Percentiles rank a stretch among this genome's conserved stretches.
Conservation (phyloP, 2,329 filamentous ascomycete species). For the Cercospora canescens region DNA sequence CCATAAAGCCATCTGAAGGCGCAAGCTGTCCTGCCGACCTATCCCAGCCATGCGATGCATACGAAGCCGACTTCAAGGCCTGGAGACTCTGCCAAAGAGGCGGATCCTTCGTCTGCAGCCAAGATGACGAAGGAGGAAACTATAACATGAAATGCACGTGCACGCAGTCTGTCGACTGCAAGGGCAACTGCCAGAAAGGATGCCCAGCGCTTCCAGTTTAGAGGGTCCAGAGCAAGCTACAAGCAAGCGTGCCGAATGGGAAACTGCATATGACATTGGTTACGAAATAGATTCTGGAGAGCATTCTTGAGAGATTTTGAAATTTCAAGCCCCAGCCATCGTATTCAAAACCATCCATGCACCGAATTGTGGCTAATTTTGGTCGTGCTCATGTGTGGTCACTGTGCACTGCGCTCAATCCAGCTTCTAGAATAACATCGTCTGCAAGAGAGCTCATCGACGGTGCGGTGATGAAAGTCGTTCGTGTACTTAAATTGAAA, state of each 20-base stretch:
- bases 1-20: not conserved
- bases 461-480: too few relatives aligned
- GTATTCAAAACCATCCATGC: too few relatives aligned
- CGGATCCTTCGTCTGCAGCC: not conserved
- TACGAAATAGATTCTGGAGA: not conserved
- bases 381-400: too few relatives aligned
- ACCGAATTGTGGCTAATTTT: too few relatives aligned
- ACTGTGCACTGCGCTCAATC: too few relatives aligned
- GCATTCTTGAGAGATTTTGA: too few relatives aligned
- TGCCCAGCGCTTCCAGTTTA: not conserved
- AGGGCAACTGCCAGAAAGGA: not conserved
- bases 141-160: not conserved
- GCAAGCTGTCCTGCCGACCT: not conserved
- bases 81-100: not conserved
- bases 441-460: too few relatives aligned
- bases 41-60: not conserved
- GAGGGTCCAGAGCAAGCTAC: not conserved
- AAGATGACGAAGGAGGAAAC: not conserved
- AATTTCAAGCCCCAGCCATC: too few relatives aligned
- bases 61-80: not conserved
- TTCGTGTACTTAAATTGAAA: too few relatives aligned
- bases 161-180: not conserved
- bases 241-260: not conserved
- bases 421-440: too few relatives aligned
- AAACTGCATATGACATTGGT: not conserved